Evolutionary conservation across 2,329 filamentous ascomycete genomes (phyloP), one percentile per base, ranked within the genome.

Genomic region (Colletotrichum coccodes): DNA sequence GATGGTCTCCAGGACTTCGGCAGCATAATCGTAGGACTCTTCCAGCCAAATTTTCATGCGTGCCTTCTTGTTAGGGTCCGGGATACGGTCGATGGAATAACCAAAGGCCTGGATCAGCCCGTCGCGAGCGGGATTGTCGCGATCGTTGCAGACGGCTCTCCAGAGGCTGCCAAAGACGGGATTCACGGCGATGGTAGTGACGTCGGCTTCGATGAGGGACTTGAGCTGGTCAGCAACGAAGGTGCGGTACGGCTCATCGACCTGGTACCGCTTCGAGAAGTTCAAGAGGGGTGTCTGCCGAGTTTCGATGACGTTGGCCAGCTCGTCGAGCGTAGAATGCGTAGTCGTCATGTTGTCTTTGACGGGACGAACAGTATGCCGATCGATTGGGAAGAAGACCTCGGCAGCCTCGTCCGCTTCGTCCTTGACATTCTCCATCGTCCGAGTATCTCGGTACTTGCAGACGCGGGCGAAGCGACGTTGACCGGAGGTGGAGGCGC

Each of bases 91-190:
- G 1, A 85, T 78, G n/a, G 78, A 70, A 0, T 72, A 64, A 1
- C 83, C 78, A 60, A 87, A 86, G 0, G 77, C 72, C n/a, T 78
- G 68, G 18, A 85, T 77, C 1, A 87, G 76, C 2, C 72, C 75
- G 47, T 84, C 79, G 4, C 84, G 80, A 2, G 75, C 76, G 1
- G 79, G 73, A 68, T 83, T 82, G 1, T 71, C 68, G 4, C 83
- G 78, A 71, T 87, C 84, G 52, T 79, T 84, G 74, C 84, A 86
- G 4, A 86, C 79, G 0, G 81, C 77, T 7, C 84, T 78, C 84
- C 85, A 87, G 3, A 87, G 78, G 7, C 76, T 78, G 5, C 84
- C 84, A 57, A 87, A 87, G 0, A 87, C 79, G 0, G 85, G 83
- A 63, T 87, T 87, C 9, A 85, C 72, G 0, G 85, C 76, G 32